Evolutionary conservation across 352 stramenopile genomes (phyloP), one percentile per base, ranked within the genome.

Genomic region (Pythium vanterpoolii): DNA sequence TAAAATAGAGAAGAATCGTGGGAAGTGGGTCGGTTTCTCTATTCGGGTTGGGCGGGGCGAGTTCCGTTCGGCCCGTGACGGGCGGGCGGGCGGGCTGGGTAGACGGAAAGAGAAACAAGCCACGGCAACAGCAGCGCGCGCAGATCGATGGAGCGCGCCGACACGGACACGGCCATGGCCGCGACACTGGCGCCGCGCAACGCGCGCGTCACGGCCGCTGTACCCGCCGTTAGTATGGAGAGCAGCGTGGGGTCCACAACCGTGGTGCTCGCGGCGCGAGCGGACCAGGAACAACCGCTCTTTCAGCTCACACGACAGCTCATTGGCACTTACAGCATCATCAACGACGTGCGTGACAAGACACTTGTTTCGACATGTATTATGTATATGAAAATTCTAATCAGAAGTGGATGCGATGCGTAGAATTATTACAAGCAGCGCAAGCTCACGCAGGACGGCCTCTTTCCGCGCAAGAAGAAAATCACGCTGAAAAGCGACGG

Each of bases 251-350:
- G 38, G 40, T 42, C 39, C 18, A 51, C 33, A 27, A 39, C 38
- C 47, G 44, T 31, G 42, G 21, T 23, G 18, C 24, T 52, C 16
- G 27, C 62, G 56, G 62, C 46, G 60, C 78, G 78, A 31, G 24
- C 55, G 39, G 61, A 72, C 28, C 67, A 68, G 21, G 60, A 78
- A 40, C 70, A 68, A 50, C 82, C 79, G 27, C 59, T 83, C 46
- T 39, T 76, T 40, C 74, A 98, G 79, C 86, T 99, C 57, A 97
- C 90, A 30, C 64, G 95, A 8, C 72, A 85, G 21, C 84, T 99
- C 39, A 96, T 99, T 73, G 79, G 96, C 65, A 99, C 97, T 16
- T 98, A 99, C 74, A 98, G 98, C 70, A 64, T 84, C 46, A 99
- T 99, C 73, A 99, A 99, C 74, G 51, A 71, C 62, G 84, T 91